Base-by-base conservation (phyloP, 192 early-diverging fungal genomes). In the Allomyces macrogynus region DNA sequence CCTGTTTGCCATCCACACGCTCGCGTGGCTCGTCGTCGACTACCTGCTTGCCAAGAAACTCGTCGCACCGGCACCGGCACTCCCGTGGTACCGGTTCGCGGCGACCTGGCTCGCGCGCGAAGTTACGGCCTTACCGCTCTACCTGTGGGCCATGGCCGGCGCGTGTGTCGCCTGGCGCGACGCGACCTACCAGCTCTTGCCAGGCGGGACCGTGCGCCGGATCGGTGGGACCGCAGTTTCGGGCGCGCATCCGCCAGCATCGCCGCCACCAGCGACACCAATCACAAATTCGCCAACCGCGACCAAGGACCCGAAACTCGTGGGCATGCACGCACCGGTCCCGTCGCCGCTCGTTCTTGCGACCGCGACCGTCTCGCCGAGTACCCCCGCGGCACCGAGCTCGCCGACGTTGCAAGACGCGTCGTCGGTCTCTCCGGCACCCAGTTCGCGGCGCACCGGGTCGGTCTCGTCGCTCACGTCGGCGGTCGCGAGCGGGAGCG, bases 131-230 rank as follows among this genome's bases (percentile, higher is more conserved):
- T 71, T 97, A 23, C 95, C 95, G 18, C 74, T 94, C 7, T 94
- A 85, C 72, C 23, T 83, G 0, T 88, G 81, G 67, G 90, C 92
- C 5, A 86, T 92, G 65, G 71, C 75, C 5, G 95, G 92, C 14
- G 81, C 83, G 62, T 84, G 80, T 8, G 88, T 97, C 9, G 81
- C 85, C 27, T 97, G 95, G 95, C 83, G 95, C 18, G 91, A 90
- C 24, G 81, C 78, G 49, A 69, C 70, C n/a, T 92, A 82, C 63
- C 63, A 72, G 57, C 71, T 90, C 60, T 67, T 76, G 24, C 64
- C 78, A 23, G 78, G 82, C 61, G 87, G 87, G 20, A 87, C 88
- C 9, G 88, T 84, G 12, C 61, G 44, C 22, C 61, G 60, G 1
- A n/a, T 68, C 24, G 44, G 49, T 57, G 49, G 3, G 3, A n/a